A percentile compares a stretch with the other conserved stretches of the same genome.
phyloP scores from a whole-genome alignment of 2,329 filamentous ascomycete genomes.

The Apiospora phragmitis region DNA sequence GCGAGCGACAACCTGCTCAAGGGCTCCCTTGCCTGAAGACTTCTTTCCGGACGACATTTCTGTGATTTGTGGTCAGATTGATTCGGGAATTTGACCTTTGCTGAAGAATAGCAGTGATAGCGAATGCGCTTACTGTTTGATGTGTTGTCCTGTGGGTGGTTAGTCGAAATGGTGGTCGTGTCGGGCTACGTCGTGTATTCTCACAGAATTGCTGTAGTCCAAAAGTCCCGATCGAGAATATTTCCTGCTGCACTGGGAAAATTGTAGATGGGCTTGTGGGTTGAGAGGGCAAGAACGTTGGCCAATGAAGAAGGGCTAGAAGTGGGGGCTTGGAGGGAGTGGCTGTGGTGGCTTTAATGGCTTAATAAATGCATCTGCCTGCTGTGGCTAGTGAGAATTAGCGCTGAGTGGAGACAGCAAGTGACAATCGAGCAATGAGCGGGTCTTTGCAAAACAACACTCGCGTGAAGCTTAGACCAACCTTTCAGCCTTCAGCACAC shows the following conservation, averaged over 20 bases:
- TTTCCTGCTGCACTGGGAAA: slow-evolving; percentile 8
- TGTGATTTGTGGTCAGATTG: not conserved
- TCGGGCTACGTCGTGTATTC: slow-evolving; percentile 7
- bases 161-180: slow-evolving; percentile 10
- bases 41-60: slow-evolving; percentile 70
- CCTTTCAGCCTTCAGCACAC: no score
- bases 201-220: slow-evolving; percentile 6
- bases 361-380: no score
- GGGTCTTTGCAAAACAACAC: not conserved
- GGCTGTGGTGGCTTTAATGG: not conserved
- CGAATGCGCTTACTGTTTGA: slow-evolving; percentile 8
- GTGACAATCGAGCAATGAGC: not conserved
- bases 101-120: slow-evolving; percentile 3
- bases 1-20: slow-evolving; percentile 97
- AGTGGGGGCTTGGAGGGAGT: not conserved
- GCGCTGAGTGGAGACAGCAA: not conserved
- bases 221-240: slow-evolving; percentile 5
- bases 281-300: slow-evolving; percentile 11
- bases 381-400: not conserved
- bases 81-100: not conserved
- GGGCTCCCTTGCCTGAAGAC: slow-evolving; percentile 83
- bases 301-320: not conserved
- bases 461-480: not conserved
- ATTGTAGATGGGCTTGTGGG: slow-evolving; percentile 9
- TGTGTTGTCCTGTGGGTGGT: slow-evolving; percentile 9